These are phyloP conservation scores for Candida berthetii DNA, from an alignment of 805 yeast genomes.

Conservation along the genomic window DNA sequence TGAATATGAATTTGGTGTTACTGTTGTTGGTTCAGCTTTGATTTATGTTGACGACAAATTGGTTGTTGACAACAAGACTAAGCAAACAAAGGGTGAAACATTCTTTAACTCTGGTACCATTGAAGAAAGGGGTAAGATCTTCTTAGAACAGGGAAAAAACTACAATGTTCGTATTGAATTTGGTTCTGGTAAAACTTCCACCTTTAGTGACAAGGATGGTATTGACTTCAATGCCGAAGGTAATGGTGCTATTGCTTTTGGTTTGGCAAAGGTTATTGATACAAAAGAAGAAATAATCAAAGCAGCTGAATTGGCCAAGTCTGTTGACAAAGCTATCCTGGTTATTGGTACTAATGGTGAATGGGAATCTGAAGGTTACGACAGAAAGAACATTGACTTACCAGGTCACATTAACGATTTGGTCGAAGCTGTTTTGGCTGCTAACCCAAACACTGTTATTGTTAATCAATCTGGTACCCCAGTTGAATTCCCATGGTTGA, in stretches of 20 bases:
- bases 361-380: conserved; percentile 60
- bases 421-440: conserved; percentile 38
- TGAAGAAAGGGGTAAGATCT: conserved; percentile 35
- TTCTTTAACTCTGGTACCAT: conserved; percentile 52
- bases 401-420: conserved; percentile 45
- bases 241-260: conserved; percentile 29
- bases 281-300: conserved; percentile 24
- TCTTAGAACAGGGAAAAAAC: conserved; percentile 34
- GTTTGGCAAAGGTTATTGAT: conserved; percentile 22
- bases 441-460: conserved; percentile 44
- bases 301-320: conserved; percentile 44
- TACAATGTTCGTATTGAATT: conserved; percentile 43
- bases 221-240: conserved; percentile 22
- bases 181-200: conserved; percentile 41
- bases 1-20: conserved; percentile 44
- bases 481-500: conserved; percentile 50
- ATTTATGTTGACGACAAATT: conserved; percentile 45
- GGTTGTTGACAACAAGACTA: conserved; percentile 49
- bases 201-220: conserved; percentile 7
- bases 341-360: conserved; percentile 47
- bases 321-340: conserved; percentile 46
- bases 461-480: conserved; percentile 63
- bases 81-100: conserved; percentile 41
- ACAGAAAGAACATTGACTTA: conserved; percentile 43
- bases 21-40: conserved; percentile 49